Evolutionary conservation across 805 yeast species (phyloP), one percentile per base, ranked within the genome.

Genomic region (Sugiyamaella smithiae): DNA sequence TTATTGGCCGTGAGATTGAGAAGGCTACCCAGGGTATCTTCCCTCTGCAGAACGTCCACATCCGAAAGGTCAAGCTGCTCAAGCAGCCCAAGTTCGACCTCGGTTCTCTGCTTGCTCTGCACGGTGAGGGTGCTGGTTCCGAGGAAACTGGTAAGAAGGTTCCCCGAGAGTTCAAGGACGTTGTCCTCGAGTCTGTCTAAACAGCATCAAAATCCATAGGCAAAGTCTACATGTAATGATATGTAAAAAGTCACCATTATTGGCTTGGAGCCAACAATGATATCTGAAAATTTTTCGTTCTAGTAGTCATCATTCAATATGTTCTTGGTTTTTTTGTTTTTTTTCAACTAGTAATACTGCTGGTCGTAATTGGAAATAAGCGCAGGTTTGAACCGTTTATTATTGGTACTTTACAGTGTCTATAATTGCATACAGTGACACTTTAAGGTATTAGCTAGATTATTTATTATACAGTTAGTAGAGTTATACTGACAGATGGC

Each of bases 141-240:
- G 96, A 90, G 74, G 96, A 93, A 76, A 88, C 95, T 73, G 97
- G 97, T 78, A 90, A 91, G 86, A 90, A 90, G 77, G 91, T 91
- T 69, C 74, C 85, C 65, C 73, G 84, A 64, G 96, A 95, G 75
- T 91, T 89, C 95, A 90, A 91, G 82, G 99, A 91, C 76, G 97
- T 88, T 74, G 88, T 93, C 73, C 88, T 93, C 77, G 98, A 91
- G 82, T 72, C 91, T 71, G 98, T 91, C 72, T 91, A 88, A 84
- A 69, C 43, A 35, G 38, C 38, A 35, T 35, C 19, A 35, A 35
- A 35, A 20, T 42, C 19, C 28, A 19, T 31, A 43, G 32, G 23
- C 22, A 23, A 32, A 20, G 38, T 22, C 36, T 26, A 42, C 17
- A 16, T 42, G 45, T 42, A 42, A 42, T 42, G 45, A 42, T 40